Evolutionary conservation across 768 basidiomycete genomes (phyloP).

Genomic region (Austroboletus eburneus): DNA sequence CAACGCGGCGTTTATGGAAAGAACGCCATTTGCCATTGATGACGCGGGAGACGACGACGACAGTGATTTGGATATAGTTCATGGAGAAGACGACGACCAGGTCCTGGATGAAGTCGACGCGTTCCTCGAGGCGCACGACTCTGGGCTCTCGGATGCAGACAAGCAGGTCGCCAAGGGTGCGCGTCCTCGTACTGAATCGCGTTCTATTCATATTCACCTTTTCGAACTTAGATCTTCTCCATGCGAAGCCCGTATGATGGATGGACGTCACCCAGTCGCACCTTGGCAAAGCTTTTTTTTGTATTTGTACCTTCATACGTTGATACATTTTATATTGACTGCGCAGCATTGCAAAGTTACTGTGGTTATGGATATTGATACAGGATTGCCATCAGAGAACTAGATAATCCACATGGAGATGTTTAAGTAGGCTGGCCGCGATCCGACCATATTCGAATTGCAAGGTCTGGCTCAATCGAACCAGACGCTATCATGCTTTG

Average conservation of each 20-base stretch:
- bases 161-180: slow-evolving; percentile 72
- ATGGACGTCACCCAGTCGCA: neutral
- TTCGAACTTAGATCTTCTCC: slow-evolving; percentile 45
- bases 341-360: neutral
- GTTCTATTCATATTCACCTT: neutral
- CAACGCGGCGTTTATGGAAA: slow-evolving; percentile 81
- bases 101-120: slow-evolving; percentile 96
- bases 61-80: slow-evolving; percentile 49
- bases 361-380: slow-evolving; percentile 6
- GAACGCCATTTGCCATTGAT: slow-evolving; percentile 96
- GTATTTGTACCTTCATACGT: slow-evolving; percentile 2
- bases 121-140: slow-evolving; percentile 91
- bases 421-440: slow-evolving; percentile 17
- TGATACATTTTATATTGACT: slow-evolving; percentile 6
- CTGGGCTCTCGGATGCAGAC: slow-evolving; percentile 76
- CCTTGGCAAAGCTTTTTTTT: neutral
- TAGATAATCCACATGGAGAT: neutral
- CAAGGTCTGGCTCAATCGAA: slow-evolving; percentile 78
- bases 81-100: slow-evolving; percentile 61
- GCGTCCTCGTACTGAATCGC: slow-evolving; percentile 8
- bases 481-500: slow-evolving; percentile 88
- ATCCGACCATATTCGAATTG: slow-evolving; percentile 82
- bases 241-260: slow-evolving; percentile 50
- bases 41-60: slow-evolving; percentile 73
- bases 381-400: neutral